phyloP scores from a whole-genome alignment of 805 yeast genomes.

The Nakazawaea ernobii region DNA sequence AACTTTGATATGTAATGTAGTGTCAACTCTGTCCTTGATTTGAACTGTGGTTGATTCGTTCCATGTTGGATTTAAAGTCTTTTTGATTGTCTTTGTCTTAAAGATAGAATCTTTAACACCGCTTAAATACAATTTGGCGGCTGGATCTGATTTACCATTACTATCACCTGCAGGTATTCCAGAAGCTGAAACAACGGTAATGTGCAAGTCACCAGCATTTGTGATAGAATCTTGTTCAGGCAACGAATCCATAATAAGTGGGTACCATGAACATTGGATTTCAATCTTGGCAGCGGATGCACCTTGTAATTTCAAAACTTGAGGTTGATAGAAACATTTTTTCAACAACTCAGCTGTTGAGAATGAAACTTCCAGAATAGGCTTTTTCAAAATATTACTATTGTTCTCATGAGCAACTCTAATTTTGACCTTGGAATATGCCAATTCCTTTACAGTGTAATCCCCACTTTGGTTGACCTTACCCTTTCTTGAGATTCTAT shows the following conservation, averaged over 20 bases:
- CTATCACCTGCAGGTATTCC: conserved; percentile 81
- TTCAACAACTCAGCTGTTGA: conserved; percentile 63
- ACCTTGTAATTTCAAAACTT: conserved; percentile 50
- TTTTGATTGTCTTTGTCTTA: conserved; percentile 78
- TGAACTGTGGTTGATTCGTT: conserved; percentile 60
- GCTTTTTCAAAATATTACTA: conserved; percentile 49
- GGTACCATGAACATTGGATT: conserved; percentile 72
- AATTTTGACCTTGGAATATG: conserved; percentile 61
- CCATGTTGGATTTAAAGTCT: conserved; percentile 88
- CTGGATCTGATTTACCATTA: conserved; percentile 93
- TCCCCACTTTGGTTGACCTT: conserved; percentile 54
- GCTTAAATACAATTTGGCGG: conserved; percentile 62
- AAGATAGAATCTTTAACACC: conserved; percentile 50
- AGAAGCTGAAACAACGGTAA: conserved; percentile 59
- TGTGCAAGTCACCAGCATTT: conserved; percentile 64
- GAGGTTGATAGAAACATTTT: conserved; percentile 59
- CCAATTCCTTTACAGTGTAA: conserved; percentile 69
- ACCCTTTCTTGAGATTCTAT: conserved; percentile 36
- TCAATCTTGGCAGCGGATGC: conserved; percentile 46
- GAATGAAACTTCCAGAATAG: conserved; percentile 55
- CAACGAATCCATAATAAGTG: conserved; percentile 51
- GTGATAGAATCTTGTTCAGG: conserved; percentile 73
- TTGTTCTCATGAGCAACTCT: conserved; percentile 53
- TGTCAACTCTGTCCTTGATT: conserved; percentile 57
- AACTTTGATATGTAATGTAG: conserved; percentile 50